Evolutionary conservation across 345 rosid species (phyloP).

Genomic region (Xanthoceras sorbifolium): DNA sequence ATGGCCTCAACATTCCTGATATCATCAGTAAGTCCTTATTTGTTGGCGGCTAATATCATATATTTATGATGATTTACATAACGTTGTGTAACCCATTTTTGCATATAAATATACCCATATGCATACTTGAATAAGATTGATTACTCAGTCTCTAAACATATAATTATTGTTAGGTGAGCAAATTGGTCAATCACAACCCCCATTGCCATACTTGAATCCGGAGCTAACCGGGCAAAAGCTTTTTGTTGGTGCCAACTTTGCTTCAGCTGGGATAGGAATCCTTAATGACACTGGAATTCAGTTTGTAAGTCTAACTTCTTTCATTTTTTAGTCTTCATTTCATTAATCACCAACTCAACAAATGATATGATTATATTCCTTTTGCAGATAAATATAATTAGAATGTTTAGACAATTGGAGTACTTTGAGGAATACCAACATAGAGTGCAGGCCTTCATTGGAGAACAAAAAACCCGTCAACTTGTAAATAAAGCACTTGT

Average conservation of each 20-base stretch:
- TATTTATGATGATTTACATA: background rate
- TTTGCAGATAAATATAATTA: slow-evolving; percentile 61
- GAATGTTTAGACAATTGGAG: slow-evolving; percentile 55
- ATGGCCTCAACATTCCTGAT: slow-evolving; percentile 72
- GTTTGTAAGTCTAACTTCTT: slow-evolving; percentile 39
- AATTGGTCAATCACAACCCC: slow-evolving; percentile 50
- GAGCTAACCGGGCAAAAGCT: slow-evolving; percentile 53
- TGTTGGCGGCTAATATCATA: background rate
- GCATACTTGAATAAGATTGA: no score
- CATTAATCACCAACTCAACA: background rate
- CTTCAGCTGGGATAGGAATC: slow-evolving; percentile 83
- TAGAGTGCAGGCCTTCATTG: slow-evolving; percentile 51
- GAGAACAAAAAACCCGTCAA: slow-evolving; percentile 40
- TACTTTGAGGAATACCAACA: slow-evolving; percentile 65
- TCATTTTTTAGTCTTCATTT: background rate
- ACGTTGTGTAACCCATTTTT: no score
- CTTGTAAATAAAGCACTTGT: slow-evolving; percentile 55
- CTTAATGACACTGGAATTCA: slow-evolving; percentile 63
- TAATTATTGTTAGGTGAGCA: slow-evolving; percentile 42
- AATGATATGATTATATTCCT: background rate
- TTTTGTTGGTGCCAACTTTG: slow-evolving; percentile 78
- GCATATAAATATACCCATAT: background rate
- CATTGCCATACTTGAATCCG: slow-evolving; percentile 74
- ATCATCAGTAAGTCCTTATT: slow-evolving; percentile 41
- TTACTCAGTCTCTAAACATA: background rate